Evolutionary conservation across 1,139 yeast genomes (phyloP), one percentile per base, ranked within the genome.

Genomic region (Hyphopichia wangnamkhiaoensis): DNA sequence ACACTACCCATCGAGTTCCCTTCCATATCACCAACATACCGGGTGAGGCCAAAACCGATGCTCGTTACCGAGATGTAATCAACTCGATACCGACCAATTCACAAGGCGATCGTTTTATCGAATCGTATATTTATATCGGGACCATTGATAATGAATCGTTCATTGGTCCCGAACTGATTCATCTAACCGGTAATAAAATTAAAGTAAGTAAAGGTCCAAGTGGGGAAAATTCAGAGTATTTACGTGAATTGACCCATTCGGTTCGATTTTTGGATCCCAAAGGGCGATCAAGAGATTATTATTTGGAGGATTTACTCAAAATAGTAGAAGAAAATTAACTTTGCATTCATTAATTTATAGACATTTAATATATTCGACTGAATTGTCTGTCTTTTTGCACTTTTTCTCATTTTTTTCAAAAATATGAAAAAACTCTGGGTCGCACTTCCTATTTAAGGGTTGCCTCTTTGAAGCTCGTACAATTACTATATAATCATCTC

Each of bases 91-190:
- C 62, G 1, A 61, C 58, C 34, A 54, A 60, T 5, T 44, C 49
- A 7, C 42, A 42, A 0, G 75, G 74, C 1, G 67, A 71, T 32
- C 65, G 59, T 20, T 56, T 63, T 21, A 70, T 85, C 26, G 69
- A 68, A n/a, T 82, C 95, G 33, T 65, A 70, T 31, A 89, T 89
- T 0, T 91, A 90, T 58, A 87, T 91, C 25, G 97, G 97, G 1
- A 85, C 91, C 2, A 76, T 83, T 1, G 84, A 79, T 14, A 90
- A 90, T 53, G 84, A 71, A 39, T 87, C 95, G 5, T 91, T 89
- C 58, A 71, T 88, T 1, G 97, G 97, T 0, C 94, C 95, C 0
- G 96, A 88, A 49, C 59, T 65, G 1, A 53, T 79, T 0, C 59
- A 59, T 4, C 61, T 61, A 0, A 82, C 96, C 0, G 95, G 95